Percentiles rank a stretch among this genome's conserved stretches.
Conservation (phyloP, 495 filamentous ascomycete species). For the Aspergillus sclerotioniger region DNA sequence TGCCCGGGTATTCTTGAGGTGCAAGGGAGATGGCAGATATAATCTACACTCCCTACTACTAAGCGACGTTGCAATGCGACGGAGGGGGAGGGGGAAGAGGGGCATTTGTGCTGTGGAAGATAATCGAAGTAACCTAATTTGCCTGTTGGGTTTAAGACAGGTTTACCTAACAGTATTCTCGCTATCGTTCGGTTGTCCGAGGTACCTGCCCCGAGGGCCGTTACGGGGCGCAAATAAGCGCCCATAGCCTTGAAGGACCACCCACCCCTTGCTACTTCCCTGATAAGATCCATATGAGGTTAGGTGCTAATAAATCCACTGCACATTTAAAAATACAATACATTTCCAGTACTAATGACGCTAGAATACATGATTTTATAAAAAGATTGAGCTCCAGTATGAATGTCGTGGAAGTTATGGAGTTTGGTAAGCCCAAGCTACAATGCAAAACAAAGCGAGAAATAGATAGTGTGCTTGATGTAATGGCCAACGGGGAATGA, state of each 20-base stretch:
- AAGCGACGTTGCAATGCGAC: constrained; percentile 31
- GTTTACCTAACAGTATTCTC: constrained; percentile 15
- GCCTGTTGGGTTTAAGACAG: constrained; percentile 1
- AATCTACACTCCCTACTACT: constrained; percentile 13
- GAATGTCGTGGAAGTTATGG: background rate
- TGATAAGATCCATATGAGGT: background rate
- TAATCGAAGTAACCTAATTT: constrained; percentile 12
- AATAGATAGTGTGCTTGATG: background rate
- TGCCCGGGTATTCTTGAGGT: constrained; percentile 2
- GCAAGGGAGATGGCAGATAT: constrained; percentile 8
- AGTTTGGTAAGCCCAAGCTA: background rate
- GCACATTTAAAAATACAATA: background rate
- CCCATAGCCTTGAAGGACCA: background rate
- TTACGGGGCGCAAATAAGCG: background rate
- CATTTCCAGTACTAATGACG: constrained; percentile 2
- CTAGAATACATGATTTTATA: constrained; percentile 8
- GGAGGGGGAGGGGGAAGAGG: constrained; percentile 42
- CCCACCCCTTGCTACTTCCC: background rate
- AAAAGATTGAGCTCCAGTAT: constrained; percentile 1
- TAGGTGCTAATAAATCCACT: background rate
- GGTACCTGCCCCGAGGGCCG: constrained; percentile 9
- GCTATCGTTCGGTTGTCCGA: constrained; percentile 3
- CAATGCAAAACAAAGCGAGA: background rate
- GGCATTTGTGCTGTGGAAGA: constrained; percentile 33
- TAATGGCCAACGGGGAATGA: background rate